Conservation (phyloP, 1,284 basidiomycete species). For the Malassezia slooffiae region DNA sequence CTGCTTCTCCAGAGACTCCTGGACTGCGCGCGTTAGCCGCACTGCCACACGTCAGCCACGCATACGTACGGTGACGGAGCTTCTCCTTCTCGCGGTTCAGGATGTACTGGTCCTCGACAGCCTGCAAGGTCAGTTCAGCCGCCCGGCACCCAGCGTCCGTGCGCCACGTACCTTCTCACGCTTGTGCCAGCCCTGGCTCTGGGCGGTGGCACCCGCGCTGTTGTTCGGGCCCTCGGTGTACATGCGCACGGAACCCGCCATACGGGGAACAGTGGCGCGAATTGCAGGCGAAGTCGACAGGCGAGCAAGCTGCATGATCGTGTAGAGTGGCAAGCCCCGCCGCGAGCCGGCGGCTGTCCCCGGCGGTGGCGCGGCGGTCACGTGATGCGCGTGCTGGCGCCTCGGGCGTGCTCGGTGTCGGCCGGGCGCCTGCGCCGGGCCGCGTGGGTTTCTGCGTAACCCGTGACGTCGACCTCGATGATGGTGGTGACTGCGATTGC, state of each 20-base stretch:
- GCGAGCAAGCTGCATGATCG: constrained; percentile 9
- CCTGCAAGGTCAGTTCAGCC: constrained; percentile 8
- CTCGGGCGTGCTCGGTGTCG: constrained; percentile 8
- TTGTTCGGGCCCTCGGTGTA: constrained; percentile 18
- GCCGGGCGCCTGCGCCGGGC: constrained; percentile 15
- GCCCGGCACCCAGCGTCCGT: not conserved
- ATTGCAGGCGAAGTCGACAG: constrained; percentile 1
- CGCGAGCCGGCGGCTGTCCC: not conserved
- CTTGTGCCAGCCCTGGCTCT: constrained; percentile 23
- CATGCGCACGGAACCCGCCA: constrained; percentile 4
- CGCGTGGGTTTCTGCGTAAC: constrained; percentile 2
- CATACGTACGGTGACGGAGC: constrained; percentile 24
- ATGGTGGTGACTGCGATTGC: constrained; percentile 14
- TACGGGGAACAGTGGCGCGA: constrained; percentile 1
- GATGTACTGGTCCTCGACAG: constrained; percentile 33
- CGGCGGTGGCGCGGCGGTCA: constrained; percentile 1
- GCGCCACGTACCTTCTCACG: constrained; percentile 34
- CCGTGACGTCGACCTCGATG: constrained; percentile 2
- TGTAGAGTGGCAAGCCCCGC: not conserved
- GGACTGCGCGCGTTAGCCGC: too few species aligned
- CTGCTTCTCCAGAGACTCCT: constrained; percentile 31
- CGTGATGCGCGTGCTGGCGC: not conserved
- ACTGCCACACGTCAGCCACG: constrained; percentile 9
- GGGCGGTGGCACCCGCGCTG: constrained; percentile 28
- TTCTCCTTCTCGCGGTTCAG: constrained; percentile 35